A percentile compares a stretch with the other conserved stretches of the same genome.
phyloP scores from a whole-genome alignment of 495 filamentous ascomycete species.

The Cercophora sp. region DNA sequence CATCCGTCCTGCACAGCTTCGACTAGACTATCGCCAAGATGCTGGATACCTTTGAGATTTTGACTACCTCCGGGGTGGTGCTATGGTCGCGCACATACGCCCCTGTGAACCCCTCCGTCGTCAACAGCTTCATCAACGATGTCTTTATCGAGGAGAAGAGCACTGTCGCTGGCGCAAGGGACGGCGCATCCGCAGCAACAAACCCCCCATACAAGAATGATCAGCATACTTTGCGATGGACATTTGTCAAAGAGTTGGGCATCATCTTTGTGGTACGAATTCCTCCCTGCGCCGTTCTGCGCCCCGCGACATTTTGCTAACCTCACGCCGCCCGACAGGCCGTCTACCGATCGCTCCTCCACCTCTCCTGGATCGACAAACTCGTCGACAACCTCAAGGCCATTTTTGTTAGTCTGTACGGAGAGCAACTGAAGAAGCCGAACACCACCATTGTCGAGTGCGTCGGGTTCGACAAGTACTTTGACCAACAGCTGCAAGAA shows the following conservation, averaged over 20 bases:
- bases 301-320: constrained; percentile 13
- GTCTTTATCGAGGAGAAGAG: constrained; percentile 93
- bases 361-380: constrained; percentile 95
- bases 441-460: constrained; percentile 71
- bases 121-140: constrained; percentile 93
- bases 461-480: constrained; percentile 83
- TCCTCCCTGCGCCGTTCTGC: neutral
- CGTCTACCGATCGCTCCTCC: constrained; percentile 91
- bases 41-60: constrained; percentile 93
- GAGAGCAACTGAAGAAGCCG: constrained; percentile 76
- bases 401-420: constrained; percentile 84
- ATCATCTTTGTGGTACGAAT: constrained; percentile 90
- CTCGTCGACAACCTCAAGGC: constrained; percentile 90
- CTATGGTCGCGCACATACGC: constrained; percentile 90
- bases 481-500: constrained; percentile 85
- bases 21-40: constrained; percentile 42
- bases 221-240: constrained; percentile 94
- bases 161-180: constrained; percentile 54
- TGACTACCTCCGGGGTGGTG: constrained; percentile 93
- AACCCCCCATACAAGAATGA: constrained; percentile 82
- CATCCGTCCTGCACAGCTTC: too few relatives aligned
- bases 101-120: constrained; percentile 70
- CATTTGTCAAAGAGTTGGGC: constrained; percentile 81
- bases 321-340: constrained; percentile 55
- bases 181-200: constrained; percentile 51